phyloP scores from a whole-genome alignment of 75 land plant genomes.

The Pseudotsuga menziesii region DNA sequence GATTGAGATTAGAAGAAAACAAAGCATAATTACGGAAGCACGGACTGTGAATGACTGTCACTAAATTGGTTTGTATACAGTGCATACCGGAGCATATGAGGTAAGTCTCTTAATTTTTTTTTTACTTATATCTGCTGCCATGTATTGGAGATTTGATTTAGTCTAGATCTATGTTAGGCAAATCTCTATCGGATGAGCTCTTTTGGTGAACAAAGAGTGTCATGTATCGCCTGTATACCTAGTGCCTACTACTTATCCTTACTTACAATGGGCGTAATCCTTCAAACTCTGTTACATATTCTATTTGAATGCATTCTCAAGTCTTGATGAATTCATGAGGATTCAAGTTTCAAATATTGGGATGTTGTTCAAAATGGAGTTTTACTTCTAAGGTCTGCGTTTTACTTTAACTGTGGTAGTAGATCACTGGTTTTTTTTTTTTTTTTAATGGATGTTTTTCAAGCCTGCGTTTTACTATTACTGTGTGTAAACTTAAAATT shows the following conservation, averaged over 20 bases:
- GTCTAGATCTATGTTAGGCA: neutral
- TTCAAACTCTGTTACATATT: neutral
- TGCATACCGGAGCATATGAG: constrained; percentile 27
- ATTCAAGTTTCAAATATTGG: neutral
- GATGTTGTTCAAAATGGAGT: neutral
- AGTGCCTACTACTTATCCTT: neutral
- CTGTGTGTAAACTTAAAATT: too few relatives aligned
- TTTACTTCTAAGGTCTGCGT: too few relatives aligned
- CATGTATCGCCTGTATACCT: neutral
- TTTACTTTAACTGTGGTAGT: too few relatives aligned
- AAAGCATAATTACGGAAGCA: constrained; percentile 32
- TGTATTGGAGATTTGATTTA: neutral
- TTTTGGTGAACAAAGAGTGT: neutral
- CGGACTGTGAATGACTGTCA: constrained; percentile 25
- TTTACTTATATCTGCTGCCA: neutral
- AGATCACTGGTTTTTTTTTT: too few relatives aligned
- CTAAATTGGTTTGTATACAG: constrained; percentile 18
- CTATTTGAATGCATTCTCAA: too few relatives aligned
- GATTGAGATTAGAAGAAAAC: constrained; percentile 20
- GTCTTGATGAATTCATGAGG: neutral
- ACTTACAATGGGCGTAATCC: neutral
- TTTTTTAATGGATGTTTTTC: too few relatives aligned
- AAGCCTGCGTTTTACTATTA: too few relatives aligned
- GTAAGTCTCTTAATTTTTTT: constrained; percentile 24
- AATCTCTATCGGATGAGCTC: neutral